Base-by-base conservation (phyloP, 768 basidiomycete genomes). In the Cantharellus cinnabarinus region DNA sequence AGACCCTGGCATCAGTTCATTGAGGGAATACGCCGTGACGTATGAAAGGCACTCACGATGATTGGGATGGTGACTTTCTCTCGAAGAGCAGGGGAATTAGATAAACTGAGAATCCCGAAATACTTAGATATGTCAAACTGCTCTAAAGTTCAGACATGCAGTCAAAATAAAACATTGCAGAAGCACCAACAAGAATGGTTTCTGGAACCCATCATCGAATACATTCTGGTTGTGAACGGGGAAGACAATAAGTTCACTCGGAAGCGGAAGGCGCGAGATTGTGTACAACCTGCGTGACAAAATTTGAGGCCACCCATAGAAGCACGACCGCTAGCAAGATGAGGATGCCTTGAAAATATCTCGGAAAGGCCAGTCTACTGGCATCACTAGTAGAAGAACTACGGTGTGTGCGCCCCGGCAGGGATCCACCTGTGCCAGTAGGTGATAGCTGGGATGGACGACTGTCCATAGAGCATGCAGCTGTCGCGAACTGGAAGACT, bases 41-140 rank as follows among this genome's bases (percentile, higher is more conserved):
- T 29, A 29, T 29, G 20, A 29, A 29, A 29, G 20, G 20, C 20
- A 29, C 20, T 29, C 20, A 29, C 20, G 20, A 29, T 29, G 20
- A 29, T 29, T 29, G 44, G 44, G 35, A 10, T 54, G 14, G 52
- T 37, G 10, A 37, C 7, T 7, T 7, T 10, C 52, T 10, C 7
- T 54, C 7, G 52, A 79, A 65, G 42, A 71, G 59, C 56, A 72
- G 77, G 0, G 87, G 87, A 2, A 89, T 57, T 39, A 93, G 80
- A 70, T 93, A 93, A 10, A 89, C 65, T 2, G 79, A 71, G 67
- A 98, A 98, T n/a, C 89, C 75, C 62, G 85, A 82, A 1, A 93
- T 97, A 70, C 83, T 90, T 67, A 94, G 73, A 66, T 95, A 98
- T 5, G 94, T 93, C 56, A 89, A 77, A 60, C 86, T 87, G 60